phyloP scores from a whole-genome alignment of 768 basidiomycete species.

The Neoboletus subvelutipes region DNA sequence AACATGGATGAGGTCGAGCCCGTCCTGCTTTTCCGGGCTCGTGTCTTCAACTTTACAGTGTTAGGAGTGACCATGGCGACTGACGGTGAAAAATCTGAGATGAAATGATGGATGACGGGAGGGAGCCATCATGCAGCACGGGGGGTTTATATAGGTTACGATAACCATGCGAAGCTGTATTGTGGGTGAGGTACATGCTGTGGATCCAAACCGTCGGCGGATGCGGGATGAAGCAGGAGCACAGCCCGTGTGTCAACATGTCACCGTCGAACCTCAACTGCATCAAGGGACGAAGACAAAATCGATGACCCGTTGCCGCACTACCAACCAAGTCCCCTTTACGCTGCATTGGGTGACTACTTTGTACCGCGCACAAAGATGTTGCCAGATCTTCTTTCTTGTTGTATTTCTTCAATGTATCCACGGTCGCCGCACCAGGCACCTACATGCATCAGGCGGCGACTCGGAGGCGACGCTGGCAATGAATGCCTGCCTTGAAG shows the following conservation, averaged over 20 bases:
- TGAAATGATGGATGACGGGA: neutral
- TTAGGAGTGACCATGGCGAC: neutral
- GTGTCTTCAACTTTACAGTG: neutral
- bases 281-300: neutral
- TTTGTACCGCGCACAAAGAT: neutral
- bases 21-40: neutral
- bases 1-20: neutral
- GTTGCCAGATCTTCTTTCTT: neutral
- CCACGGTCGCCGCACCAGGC: neutral
- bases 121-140: neutral
- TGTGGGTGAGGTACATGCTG: neutral
- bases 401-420: constrained; percentile 9
- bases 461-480: neutral
- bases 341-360: neutral
- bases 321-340: neutral
- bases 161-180: constrained; percentile 1
- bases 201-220: neutral
- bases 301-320: neutral
- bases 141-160: constrained; percentile 13
- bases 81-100: neutral
- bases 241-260: neutral
- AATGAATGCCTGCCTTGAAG: too few relatives aligned
- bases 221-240: neutral
- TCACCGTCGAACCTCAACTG: neutral
- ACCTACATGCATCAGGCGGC: neutral